Conservation (phyloP, 805 yeast species). For the Schwanniomyces pseudopolymorphus region DNA sequence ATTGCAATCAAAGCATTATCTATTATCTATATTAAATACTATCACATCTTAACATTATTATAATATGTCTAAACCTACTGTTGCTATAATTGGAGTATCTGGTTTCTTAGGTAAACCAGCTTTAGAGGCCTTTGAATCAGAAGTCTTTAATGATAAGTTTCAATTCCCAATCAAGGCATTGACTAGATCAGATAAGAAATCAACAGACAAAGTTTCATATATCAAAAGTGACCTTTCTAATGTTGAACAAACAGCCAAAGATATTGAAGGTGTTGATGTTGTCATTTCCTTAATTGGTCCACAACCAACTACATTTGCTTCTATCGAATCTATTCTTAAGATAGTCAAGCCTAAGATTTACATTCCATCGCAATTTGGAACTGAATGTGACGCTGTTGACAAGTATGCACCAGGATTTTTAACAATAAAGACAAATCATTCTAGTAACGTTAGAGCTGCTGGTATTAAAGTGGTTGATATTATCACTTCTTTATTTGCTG, state of each 20-base stretch:
- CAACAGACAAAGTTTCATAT: conserved; percentile 38
- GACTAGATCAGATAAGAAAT: conserved; percentile 40
- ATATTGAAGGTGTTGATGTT: conserved; percentile 50
- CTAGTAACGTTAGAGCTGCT: conserved; percentile 35
- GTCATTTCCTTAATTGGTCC: conserved; percentile 45
- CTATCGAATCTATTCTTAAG: conserved; percentile 39
- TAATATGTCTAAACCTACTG: conserved; percentile 15
- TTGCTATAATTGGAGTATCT: conserved; percentile 54
- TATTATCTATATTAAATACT: too few relatives aligned
- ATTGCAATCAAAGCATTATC: too few relatives aligned
- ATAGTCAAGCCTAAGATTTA: conserved; percentile 48
- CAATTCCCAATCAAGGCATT: conserved; percentile 51
- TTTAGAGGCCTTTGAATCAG: conserved; percentile 44
- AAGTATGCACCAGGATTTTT: conserved; percentile 34
- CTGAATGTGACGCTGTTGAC: conserved; percentile 33
- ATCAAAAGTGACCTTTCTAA: conserved; percentile 30
- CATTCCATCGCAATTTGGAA: conserved; percentile 63
- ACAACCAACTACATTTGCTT: conserved; percentile 26
- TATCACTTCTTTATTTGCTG: conserved; percentile 39
- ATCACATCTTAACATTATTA: too few relatives aligned
- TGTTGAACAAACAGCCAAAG: conserved; percentile 27
- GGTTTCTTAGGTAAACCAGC: conserved; percentile 54
- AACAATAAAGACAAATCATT: conserved; percentile 32
- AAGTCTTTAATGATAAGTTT: conserved; percentile 40
- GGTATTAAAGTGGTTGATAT: conserved; percentile 51